Evolutionary conservation across 306 rosid species (phyloP).

Genomic region (Canavalia gladiata): DNA sequence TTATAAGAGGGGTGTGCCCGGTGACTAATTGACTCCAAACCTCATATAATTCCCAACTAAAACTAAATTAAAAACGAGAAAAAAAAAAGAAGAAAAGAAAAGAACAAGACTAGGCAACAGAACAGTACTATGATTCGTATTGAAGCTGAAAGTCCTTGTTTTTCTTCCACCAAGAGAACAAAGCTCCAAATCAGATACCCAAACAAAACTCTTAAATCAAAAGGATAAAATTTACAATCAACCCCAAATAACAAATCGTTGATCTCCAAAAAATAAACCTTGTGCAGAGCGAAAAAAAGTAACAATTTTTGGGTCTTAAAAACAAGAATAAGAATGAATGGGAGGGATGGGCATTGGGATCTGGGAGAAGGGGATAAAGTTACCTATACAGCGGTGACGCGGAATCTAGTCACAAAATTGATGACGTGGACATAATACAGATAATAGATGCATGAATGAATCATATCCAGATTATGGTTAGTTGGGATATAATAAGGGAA

Average conservation of each 20-base stretch:
- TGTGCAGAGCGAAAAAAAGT: neutral
- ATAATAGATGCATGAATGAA: neutral
- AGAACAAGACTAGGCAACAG: neutral
- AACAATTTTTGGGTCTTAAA: neutral
- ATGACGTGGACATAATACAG: slow-evolving; percentile 14
- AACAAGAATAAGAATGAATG: neutral
- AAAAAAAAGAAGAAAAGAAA: neutral
- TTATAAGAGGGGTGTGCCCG: slow-evolving; percentile 8
- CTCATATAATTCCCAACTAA: slow-evolving; percentile 3
- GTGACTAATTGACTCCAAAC: neutral
- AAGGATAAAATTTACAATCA: slow-evolving; percentile 29
- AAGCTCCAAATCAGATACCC: slow-evolving; percentile 37
- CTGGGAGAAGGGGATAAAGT: slow-evolving; percentile 51
- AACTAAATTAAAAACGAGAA: neutral
- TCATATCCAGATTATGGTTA: slow-evolving; percentile 18
- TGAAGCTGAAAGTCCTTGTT: slow-evolving; percentile 30
- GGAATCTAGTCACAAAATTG: slow-evolving; percentile 28
- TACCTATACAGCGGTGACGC: slow-evolving; percentile 48
- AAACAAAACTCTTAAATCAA: neutral
- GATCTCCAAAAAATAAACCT: neutral
- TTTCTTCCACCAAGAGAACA: slow-evolving; percentile 8
- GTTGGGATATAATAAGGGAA: neutral
- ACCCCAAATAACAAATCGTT: slow-evolving; percentile 30
- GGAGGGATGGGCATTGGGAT: slow-evolving; percentile 39
- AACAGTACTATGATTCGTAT: neutral